Conservation (phyloP, 192 early-diverging fungal genomes). For the Gaertneriomyces semiglobifer region DNA sequence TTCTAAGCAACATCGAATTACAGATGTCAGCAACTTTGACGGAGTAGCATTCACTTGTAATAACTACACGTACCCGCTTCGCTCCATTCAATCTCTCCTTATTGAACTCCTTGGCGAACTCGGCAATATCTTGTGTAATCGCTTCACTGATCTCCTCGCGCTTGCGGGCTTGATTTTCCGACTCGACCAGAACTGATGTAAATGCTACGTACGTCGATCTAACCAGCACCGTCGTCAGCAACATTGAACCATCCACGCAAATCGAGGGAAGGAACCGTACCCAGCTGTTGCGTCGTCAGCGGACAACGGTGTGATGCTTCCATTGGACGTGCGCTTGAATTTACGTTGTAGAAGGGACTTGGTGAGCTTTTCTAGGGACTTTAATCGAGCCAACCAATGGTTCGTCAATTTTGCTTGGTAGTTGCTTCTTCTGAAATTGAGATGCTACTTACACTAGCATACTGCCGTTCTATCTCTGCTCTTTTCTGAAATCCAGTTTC, state of each 20-base stretch:
- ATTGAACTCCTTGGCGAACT: constrained; percentile 41
- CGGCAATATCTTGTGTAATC: constrained; percentile 34
- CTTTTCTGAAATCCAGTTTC: constrained; percentile 23
- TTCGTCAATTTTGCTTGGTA: too few species aligned
- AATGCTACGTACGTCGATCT: constrained; percentile 39
- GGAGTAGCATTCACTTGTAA: not conserved
- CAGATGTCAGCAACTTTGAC: not conserved
- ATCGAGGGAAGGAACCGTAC: not conserved
- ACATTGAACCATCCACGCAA: not conserved
- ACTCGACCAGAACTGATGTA: constrained; percentile 33
- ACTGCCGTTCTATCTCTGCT: constrained; percentile 39
- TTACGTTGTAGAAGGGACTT: constrained; percentile 24
- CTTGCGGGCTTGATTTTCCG: constrained; percentile 35
- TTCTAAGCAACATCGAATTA: constrained; percentile 5
- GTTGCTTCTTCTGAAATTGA: too few species aligned
- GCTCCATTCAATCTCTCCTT: constrained; percentile 25
- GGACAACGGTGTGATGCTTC: constrained; percentile 15
- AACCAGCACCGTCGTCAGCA: not conserved
- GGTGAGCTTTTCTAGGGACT: constrained; percentile 38
- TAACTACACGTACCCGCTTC: constrained; percentile 28
- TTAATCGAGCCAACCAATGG: too few species aligned
- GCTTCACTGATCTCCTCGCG: constrained; percentile 29
- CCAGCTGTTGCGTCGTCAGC: constrained; percentile 10
- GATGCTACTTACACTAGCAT: constrained; percentile 18
- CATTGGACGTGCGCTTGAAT: constrained; percentile 18